Base-by-base conservation (phyloP, 148 eudicot genomes). In the Rheum nobile region DNA sequence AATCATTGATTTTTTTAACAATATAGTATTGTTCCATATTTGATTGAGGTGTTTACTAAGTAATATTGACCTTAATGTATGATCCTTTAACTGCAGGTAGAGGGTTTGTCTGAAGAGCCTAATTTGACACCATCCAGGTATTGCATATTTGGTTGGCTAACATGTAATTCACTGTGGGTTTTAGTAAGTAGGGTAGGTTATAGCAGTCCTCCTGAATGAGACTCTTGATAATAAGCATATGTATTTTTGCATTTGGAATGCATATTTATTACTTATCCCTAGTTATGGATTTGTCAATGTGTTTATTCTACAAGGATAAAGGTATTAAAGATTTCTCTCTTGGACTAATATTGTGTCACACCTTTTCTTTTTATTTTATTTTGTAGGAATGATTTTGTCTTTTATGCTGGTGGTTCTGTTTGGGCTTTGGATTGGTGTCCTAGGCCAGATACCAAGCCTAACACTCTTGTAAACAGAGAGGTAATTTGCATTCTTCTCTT, bases 401-500 rank as follows among this genome's bases (percentile, higher is more conserved):
- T n/a, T n/a, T n/a, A n/a, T n/a, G n/a, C n/a, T n/a, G n/a, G n/a
- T n/a, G n/a, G n/a, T n/a, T n/a, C n/a, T n/a, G n/a, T n/a, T n/a
- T n/a, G n/a, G n/a, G n/a, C n/a, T n/a, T n/a, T n/a, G n/a, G n/a
- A n/a, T n/a, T n/a, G n/a, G n/a, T n/a, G n/a, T n/a, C n/a, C n/a
- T n/a, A n/a, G n/a, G n/a, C n/a, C n/a, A n/a, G n/a, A n/a, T n/a
- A n/a, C n/a, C n/a, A n/a, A n/a, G n/a, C n/a, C n/a, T n/a, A n/a
- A n/a, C n/a, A n/a, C n/a, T n/a, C n/a, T n/a, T n/a, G n/a, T n/a
- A 54, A 85, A 76, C 26, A 81, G 72, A 61, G 93, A 95, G 98
- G 98, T 94, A 84, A 29, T 75, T 50, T 50, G 31, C 61, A 44
- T 48, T 19, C 42, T 16, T 67, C 22, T 37, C 57, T 34, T 26